phyloP scores from a whole-genome alignment of 2,329 filamentous ascomycete species.

The Xylariaceae sp. region DNA sequence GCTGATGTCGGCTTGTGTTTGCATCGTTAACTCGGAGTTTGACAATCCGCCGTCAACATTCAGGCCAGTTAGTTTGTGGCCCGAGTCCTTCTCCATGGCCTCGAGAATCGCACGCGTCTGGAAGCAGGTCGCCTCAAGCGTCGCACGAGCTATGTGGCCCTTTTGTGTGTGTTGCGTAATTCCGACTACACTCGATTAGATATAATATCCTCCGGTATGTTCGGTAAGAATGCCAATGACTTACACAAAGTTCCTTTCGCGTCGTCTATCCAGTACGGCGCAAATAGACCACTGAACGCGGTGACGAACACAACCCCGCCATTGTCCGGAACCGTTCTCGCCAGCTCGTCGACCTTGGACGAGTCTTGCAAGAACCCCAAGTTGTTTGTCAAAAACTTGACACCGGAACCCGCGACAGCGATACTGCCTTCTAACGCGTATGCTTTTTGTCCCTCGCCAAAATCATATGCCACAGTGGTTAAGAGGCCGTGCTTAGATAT shows the following conservation, averaged over 20 bases:
- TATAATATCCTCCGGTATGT: neutral
- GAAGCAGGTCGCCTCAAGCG: slow-evolving; percentile 86
- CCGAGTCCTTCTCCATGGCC: slow-evolving; percentile 84
- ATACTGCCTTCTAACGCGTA: slow-evolving; percentile 84
- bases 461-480: slow-evolving; percentile 83
- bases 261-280: slow-evolving; percentile 93
- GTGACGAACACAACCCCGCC: slow-evolving; percentile 85
- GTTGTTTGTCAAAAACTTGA: slow-evolving; percentile 69
- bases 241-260: slow-evolving; percentile 79
- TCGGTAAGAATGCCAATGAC: slow-evolving; percentile 26
- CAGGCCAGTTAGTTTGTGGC: slow-evolving; percentile 67
- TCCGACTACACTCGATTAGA: slow-evolving; percentile 52
- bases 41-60: slow-evolving; percentile 88
- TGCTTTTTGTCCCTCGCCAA: slow-evolving; percentile 55
- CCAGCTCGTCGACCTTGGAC: slow-evolving; percentile 48
- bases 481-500: slow-evolving; percentile 79
- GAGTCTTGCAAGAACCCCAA: slow-evolving; percentile 54
- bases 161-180: slow-evolving; percentile 81
- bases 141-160: slow-evolving; percentile 83
- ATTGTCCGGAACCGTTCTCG: slow-evolving; percentile 59
- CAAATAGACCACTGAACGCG: slow-evolving; percentile 85
- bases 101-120: slow-evolving; percentile 89
- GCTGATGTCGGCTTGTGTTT: slow-evolving; percentile 82
- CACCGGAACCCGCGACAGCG: slow-evolving; percentile 74
- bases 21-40: slow-evolving; percentile 86